Conservation (phyloP, 768 basidiomycete species). For the Boletus speciosus region DNA sequence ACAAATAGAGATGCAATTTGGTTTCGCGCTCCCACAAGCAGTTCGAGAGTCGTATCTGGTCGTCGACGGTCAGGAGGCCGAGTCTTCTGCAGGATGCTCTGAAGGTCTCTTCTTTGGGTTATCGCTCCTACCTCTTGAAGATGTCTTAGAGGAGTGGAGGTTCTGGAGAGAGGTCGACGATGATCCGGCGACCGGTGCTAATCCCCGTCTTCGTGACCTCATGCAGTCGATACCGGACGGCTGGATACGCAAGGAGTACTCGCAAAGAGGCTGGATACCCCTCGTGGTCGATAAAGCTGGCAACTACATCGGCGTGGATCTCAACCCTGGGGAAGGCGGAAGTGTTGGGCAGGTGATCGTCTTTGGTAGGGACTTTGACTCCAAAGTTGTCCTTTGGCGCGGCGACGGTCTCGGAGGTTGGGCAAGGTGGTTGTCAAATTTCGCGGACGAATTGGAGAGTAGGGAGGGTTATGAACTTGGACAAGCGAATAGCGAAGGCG, state of each 20-base stretch:
- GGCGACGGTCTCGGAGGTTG: conserved; percentile 91
- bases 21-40: conserved; percentile 75
- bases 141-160: conserved; percentile 91
- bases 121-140: conserved; percentile 86
- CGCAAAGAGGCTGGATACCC: conserved; percentile 94
- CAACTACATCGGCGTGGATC: conserved; percentile 95
- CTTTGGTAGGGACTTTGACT: conserved; percentile 98
- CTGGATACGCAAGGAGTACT: conserved; percentile 89
- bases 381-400: conserved; percentile 91
- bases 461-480: conserved; percentile 89
- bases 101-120: conserved; percentile 96
- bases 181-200: conserved; percentile 83
- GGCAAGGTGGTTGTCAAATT: conserved; percentile 90
- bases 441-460: conserved; percentile 88
- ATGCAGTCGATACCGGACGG: conserved; percentile 90
- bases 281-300: conserved; percentile 91
- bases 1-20: conserved; percentile 80
- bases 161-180: conserved; percentile 95
- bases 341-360: conserved; percentile 90
- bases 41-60: conserved; percentile 88
- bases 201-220: conserved; percentile 59
- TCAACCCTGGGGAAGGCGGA: conserved; percentile 79
- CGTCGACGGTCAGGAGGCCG: conserved; percentile 92
- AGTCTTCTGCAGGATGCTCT: conserved; percentile 81
- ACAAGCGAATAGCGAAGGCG: conserved; percentile 49